These are phyloP conservation scores for Penicillium freii DNA, from an alignment of 2,329 filamentous ascomycete genomes.

Conservation along the genomic window DNA sequence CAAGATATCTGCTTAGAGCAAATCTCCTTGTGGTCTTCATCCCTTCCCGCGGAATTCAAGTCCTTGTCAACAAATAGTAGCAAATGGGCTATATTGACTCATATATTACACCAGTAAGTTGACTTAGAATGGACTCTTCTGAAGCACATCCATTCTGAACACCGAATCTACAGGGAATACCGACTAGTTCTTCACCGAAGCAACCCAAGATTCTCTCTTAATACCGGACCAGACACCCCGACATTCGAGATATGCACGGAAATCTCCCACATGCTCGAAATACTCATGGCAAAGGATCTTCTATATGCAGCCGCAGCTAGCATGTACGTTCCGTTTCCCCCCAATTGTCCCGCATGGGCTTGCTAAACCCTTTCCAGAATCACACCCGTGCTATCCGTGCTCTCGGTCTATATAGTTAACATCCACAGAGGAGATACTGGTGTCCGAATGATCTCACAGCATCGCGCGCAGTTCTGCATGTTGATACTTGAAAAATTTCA, in stretches of 20 bases:
- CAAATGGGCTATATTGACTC: constrained; percentile 14
- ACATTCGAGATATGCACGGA: constrained; percentile 18
- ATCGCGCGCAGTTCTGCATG: constrained; percentile 27
- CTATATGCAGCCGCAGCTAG: constrained; percentile 10
- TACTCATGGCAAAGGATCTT: constrained; percentile 19
- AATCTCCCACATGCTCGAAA: constrained; percentile 21
- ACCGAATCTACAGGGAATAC: constrained; percentile 7
- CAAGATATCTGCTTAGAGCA: constrained; percentile 16
- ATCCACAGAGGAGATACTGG: constrained; percentile 16
- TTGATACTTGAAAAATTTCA: constrained; percentile 22
- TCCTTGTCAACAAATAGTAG: constrained; percentile 9
- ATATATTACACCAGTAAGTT: constrained; percentile 13
- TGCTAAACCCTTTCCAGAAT: constrained; percentile 8
- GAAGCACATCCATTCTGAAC: neutral
- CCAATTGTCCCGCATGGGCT: neutral
- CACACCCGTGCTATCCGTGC: constrained; percentile 14
- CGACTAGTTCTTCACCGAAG: constrained; percentile 10
- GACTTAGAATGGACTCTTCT: too few relatives aligned
- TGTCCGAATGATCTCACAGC: constrained; percentile 22
- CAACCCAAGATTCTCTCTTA: constrained; percentile 13
- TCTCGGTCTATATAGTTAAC: constrained; percentile 17
- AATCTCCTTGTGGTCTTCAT: constrained; percentile 11
- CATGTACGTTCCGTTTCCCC: constrained; percentile 2
- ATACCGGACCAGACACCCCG: constrained; percentile 11
- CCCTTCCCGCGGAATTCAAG: constrained; percentile 7